phyloP scores from a whole-genome alignment of 148 eudicot species.

The Rhododendron mucronatum region DNA sequence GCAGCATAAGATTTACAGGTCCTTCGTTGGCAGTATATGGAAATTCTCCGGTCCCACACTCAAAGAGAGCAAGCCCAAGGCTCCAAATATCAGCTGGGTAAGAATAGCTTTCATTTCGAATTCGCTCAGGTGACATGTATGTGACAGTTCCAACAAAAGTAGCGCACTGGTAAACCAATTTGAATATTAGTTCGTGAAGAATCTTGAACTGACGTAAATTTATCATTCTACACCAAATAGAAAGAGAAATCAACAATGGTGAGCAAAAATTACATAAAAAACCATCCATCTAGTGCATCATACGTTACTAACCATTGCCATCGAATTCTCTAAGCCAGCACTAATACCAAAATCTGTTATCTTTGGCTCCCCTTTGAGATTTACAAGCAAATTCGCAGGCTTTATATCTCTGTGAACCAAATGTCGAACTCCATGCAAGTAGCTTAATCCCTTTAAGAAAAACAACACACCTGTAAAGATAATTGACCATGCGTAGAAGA shows the following conservation, averaged over 20 bases:
- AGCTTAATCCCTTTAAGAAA: slow-evolving; percentile 64
- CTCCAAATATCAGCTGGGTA: slow-evolving; percentile 99
- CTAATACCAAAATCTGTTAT: slow-evolving; percentile 97
- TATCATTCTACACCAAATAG: background rate
- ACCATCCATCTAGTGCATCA: background rate
- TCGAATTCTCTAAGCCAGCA: slow-evolving; percentile 91
- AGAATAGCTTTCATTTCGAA: slow-evolving; percentile 87
- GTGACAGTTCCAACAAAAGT: slow-evolving; percentile 98
- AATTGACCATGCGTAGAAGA: background rate
- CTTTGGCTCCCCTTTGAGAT: slow-evolving; percentile 94
- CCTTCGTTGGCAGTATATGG: slow-evolving; percentile 80
- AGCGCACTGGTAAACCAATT: slow-evolving; percentile 59
- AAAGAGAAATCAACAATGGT: background rate
- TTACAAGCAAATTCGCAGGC: slow-evolving; percentile 47
- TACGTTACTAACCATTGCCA: slow-evolving; percentile 33
- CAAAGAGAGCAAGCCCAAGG: slow-evolving; percentile 90
- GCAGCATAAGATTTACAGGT: slow-evolving; percentile 94
- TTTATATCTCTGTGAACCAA: slow-evolving; percentile 84
- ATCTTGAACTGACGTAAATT: background rate
- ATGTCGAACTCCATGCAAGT: slow-evolving; percentile 83
- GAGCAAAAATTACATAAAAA: background rate
- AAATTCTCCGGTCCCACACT: slow-evolving; percentile 93
- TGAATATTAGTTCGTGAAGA: slow-evolving; percentile 6
- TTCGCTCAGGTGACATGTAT: slow-evolving; percentile 95
- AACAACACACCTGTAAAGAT: slow-evolving; percentile 13